Base-by-base conservation (phyloP, 208 protist genomes). In the Endotrypanum monterogeii region DNA sequence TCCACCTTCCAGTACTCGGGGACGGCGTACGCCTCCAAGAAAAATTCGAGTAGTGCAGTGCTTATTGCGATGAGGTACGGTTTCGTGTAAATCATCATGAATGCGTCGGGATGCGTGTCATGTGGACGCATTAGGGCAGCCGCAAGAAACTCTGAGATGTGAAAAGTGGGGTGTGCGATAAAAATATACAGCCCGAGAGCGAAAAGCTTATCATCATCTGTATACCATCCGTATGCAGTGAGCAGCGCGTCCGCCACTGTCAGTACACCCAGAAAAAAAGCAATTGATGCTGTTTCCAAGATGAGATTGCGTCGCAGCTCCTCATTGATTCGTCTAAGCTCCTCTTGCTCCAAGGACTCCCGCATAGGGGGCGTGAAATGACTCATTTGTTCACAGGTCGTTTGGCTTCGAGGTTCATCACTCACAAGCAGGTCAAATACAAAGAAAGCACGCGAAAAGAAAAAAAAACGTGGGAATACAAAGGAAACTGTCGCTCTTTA, bases 21-120 rank as follows among this genome's bases (percentile, higher is more conserved):
- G 8, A 96, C 39, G 9, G 86, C n/a, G 61, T 76, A 84, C 18
- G 61, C 78, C 69, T 95, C 89, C 3, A 95, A n/a, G 30, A 84
- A 32, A 73, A 97, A 98, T 74, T 98, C 92, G 4, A 85, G 32
- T 63, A 86, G 65, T 11, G 89, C 76, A 5, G 76, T 54, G 20
- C 66, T 57, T 28, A 51, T 88, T 8, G 94, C 94, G 14, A 85
- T 44, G n/a, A 81, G 58, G 70, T 91, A 98, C 48, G 41, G 79
- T 3, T n/a, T 52, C 8, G 92, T 95, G 73, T 96, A 86, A 62
- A 85, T 88, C 1, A 98, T n/a, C 90, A 98, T 92, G 67, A 97
- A 98, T 6, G 91, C 82, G 54, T 82, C 81, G 0, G 87, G 86
- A 72, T 95, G 85, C 0, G 87, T 83, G 71, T 98, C 90, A 66